Conservation (phyloP, 805 yeast genomes). For the Torulaspora delbrueckii region DNA sequence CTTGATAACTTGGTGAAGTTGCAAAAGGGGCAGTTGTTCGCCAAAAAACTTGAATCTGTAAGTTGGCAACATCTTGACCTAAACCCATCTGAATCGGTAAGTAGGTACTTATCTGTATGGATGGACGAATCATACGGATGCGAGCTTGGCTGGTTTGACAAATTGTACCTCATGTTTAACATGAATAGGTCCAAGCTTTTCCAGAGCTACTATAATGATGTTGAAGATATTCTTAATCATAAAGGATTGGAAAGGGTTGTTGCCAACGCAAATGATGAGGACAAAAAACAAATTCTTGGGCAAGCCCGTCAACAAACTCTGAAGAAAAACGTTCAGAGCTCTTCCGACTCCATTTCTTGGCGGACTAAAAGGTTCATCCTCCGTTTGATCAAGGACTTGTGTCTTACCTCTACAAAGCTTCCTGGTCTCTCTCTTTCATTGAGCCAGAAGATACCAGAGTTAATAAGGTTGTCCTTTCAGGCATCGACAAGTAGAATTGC, state of each 20-base stretch:
- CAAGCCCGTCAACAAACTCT: slow-evolving; percentile 16
- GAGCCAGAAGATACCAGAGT: slow-evolving; percentile 48
- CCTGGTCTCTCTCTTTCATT: slow-evolving; percentile 6
- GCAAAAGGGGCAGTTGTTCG: slow-evolving; percentile 44
- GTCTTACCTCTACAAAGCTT: slow-evolving; percentile 6
- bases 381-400: slow-evolving; percentile 29
- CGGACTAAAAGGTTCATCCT: slow-evolving; percentile 39
- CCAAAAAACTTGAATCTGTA: slow-evolving; percentile 44
- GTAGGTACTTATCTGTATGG: slow-evolving; percentile 54
- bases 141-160: slow-evolving; percentile 50
- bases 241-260: slow-evolving; percentile 32
- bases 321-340: slow-evolving; percentile 18
- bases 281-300: slow-evolving; percentile 45
- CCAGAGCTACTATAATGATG: slow-evolving; percentile 39
- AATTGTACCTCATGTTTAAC: slow-evolving; percentile 47
- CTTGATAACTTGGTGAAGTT: slow-evolving; percentile 55
- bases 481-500: slow-evolving; percentile 72
- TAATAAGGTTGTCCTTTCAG: slow-evolving; percentile 72
- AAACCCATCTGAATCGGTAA: slow-evolving; percentile 41
- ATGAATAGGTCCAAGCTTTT: slow-evolving; percentile 42
- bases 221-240: slow-evolving; percentile 40
- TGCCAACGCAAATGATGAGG: slow-evolving; percentile 39
- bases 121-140: slow-evolving; percentile 45
- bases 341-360: slow-evolving; percentile 39
- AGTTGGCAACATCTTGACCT: slow-evolving; percentile 58